Percentiles rank a stretch among this genome's conserved stretches.
These are phyloP conservation scores for Elaphomyces granulatus DNA, from an alignment of 495 filamentous ascomycete genomes.

Conservation along the genomic window DNA sequence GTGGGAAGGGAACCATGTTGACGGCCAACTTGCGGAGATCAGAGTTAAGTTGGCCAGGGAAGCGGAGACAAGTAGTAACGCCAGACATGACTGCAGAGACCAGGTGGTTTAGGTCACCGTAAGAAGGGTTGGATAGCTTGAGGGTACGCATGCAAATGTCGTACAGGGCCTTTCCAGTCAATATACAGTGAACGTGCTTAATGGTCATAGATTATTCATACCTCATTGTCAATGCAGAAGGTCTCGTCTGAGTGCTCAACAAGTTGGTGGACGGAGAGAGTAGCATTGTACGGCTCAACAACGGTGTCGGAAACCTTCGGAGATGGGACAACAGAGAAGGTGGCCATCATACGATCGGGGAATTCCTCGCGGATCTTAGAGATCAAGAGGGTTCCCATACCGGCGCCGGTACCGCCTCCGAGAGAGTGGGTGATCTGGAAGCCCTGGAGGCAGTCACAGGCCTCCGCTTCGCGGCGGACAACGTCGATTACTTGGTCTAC, in stretches of 20 bases:
- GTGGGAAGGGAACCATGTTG: conserved; percentile 99
- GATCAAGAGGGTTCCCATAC: conserved; percentile 99
- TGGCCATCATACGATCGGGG: conserved; percentile 99
- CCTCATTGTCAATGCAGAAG: conserved; percentile 99
- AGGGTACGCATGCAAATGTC: conserved; percentile 99
- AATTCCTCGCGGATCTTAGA: conserved; percentile 99
- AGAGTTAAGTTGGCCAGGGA: conserved; percentile 99
- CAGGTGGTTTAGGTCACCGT: conserved; percentile 98
- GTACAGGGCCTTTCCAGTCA: conserved; percentile 60
- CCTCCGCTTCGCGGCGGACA: conserved; percentile 96
- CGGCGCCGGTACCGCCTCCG: conserved; percentile 99
- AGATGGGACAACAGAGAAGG: conserved; percentile 98
- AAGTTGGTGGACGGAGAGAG: conserved; percentile 96
- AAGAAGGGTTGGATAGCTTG: conserved; percentile 95
- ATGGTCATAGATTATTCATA: conserved; percentile 16
- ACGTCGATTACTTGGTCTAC: conserved; percentile 98
- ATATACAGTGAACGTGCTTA: background rate
- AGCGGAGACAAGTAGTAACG: conserved; percentile 96
- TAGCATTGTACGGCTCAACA: conserved; percentile 99
- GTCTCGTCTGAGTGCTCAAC: conserved; percentile 99
- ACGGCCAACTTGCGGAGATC: conserved; percentile 98
- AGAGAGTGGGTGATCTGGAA: conserved; percentile 99
- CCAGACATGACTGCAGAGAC: conserved; percentile 99
- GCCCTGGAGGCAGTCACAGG: conserved; percentile 98
- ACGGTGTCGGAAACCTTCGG: conserved; percentile 99